A percentile compares a stretch with the other conserved stretches of the same genome.
Evolutionary conservation across 1,139 yeast species (phyloP).

Genomic region (Suhomyces yuchorum): DNA sequence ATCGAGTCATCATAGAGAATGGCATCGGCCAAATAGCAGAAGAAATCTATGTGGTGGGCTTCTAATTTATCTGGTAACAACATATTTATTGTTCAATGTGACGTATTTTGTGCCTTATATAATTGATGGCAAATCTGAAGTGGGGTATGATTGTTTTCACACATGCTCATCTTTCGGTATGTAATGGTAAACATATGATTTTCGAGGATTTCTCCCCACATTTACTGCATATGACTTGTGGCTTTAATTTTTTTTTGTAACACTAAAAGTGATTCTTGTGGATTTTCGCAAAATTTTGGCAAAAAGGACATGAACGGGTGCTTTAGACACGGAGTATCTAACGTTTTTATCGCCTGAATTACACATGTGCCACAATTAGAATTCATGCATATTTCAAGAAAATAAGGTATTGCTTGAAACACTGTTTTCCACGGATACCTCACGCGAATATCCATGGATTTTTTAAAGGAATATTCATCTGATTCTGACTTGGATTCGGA

Average conservation of each 20-base stretch:
- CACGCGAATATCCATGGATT: conserved; percentile 9
- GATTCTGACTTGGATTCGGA: conserved; percentile 11
- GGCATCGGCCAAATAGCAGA: background rate
- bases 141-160: background rate
- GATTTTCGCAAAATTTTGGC: background rate
- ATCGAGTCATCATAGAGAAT: background rate
- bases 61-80: background rate
- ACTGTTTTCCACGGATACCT: background rate
- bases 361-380: no score
- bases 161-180: conserved; percentile 8
- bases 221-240: background rate
- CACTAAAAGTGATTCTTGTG: background rate
- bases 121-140: background rate
- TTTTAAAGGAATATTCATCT: conserved; percentile 17
- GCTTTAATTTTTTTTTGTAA: background rate
- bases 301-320: background rate
- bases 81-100: background rate
- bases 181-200: conserved; percentile 1
- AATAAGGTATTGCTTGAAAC: no score
- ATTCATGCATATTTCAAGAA: no score
- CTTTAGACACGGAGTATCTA: no score
- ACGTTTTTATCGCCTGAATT: no score
- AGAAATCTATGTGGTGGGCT: background rate
- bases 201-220: background rate
- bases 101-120: background rate